These are phyloP conservation scores for Hypoxylon fragiforme DNA, from an alignment of 495 filamentous ascomycete species.

Conservation along the genomic window DNA sequence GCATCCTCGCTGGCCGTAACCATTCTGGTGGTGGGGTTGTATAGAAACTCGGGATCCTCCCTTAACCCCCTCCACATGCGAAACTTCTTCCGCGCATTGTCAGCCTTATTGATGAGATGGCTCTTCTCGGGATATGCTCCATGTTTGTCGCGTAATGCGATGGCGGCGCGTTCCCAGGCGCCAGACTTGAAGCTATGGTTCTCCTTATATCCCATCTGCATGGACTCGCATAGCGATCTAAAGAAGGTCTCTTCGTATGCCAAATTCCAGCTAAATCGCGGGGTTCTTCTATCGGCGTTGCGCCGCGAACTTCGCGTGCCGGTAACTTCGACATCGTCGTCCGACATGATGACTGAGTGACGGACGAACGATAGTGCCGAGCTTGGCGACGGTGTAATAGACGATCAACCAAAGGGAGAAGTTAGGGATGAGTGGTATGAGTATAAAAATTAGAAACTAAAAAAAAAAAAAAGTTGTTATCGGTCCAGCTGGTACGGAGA, in stretches of 20 bases:
- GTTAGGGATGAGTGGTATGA: not conserved
- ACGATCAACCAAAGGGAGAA: not conserved
- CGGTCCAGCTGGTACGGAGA: constrained; percentile 1
- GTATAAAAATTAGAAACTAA: not conserved
- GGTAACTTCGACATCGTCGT: constrained; percentile 26
- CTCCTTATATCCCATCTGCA: constrained; percentile 50
- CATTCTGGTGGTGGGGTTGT: constrained; percentile 46
- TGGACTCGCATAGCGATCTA: constrained; percentile 54
- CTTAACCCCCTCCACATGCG: constrained; percentile 55
- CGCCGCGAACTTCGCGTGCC: constrained; percentile 33
- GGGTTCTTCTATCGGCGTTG: constrained; percentile 47
- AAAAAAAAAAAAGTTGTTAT: not conserved
- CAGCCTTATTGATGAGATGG: constrained; percentile 58
- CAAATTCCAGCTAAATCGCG: constrained; percentile 56
- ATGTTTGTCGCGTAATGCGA: constrained; percentile 50
- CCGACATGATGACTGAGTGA: constrained; percentile 26
- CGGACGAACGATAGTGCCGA: not conserved
- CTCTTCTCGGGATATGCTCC: constrained; percentile 53
- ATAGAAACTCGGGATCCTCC: constrained; percentile 53
- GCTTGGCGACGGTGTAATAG: not conserved
- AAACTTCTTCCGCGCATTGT: constrained; percentile 59
- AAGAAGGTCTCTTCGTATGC: constrained; percentile 56
- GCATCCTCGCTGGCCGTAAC: constrained; percentile 54
- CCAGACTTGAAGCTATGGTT: constrained; percentile 57
- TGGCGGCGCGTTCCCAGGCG: constrained; percentile 54